Evolutionary conservation across 23 red algal species (phyloP).

Genomic region (Agarophyton chilense): DNA sequence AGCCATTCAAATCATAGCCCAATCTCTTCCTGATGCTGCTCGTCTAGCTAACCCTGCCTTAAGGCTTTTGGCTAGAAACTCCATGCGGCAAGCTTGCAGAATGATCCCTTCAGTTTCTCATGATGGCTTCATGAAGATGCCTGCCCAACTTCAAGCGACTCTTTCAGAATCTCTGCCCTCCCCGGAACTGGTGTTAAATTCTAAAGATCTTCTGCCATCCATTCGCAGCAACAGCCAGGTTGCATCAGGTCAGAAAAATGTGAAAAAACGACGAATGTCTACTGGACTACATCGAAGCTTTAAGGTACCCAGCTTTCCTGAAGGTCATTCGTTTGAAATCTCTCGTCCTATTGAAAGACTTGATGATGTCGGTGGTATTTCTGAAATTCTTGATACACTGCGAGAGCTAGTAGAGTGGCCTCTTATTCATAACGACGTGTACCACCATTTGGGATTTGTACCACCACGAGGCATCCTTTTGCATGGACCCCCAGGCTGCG

Average conservation of each 20-base stretch:
- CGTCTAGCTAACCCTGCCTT: constrained; percentile 44
- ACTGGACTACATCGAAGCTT: neutral
- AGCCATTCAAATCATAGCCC: constrained; percentile 15
- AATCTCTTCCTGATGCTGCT: constrained; percentile 44
- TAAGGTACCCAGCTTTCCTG: neutral
- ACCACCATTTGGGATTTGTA: constrained; percentile 79
- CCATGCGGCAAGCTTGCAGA: constrained; percentile 32
- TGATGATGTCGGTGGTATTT: constrained; percentile 76
- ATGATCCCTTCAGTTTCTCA: too few relatives aligned
- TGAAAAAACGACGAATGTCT: constrained; percentile 34
- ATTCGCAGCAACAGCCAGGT: constrained; percentile 28
- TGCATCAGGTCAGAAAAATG: neutral
- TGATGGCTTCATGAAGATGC: neutral
- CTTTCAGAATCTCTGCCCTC: neutral
- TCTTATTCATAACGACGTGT: constrained; percentile 65
- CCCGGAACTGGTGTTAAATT: constrained; percentile 18
- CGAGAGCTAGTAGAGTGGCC: constrained; percentile 94
- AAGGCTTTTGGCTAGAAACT: constrained; percentile 20
- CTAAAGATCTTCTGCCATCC: constrained; percentile 66
- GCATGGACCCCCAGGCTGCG: constrained; percentile 96
- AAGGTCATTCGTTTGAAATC: constrained; percentile 28
- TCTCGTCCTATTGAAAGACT: constrained; percentile 60
- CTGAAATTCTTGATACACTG: constrained; percentile 30
- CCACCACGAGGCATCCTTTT: constrained; percentile 94
- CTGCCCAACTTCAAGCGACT: neutral